A percentile compares a stretch with the other conserved stretches of the same genome.
These are phyloP conservation scores for Spongospora subterranea DNA, from an alignment of 208 protist species.

Conservation along the genomic window DNA sequence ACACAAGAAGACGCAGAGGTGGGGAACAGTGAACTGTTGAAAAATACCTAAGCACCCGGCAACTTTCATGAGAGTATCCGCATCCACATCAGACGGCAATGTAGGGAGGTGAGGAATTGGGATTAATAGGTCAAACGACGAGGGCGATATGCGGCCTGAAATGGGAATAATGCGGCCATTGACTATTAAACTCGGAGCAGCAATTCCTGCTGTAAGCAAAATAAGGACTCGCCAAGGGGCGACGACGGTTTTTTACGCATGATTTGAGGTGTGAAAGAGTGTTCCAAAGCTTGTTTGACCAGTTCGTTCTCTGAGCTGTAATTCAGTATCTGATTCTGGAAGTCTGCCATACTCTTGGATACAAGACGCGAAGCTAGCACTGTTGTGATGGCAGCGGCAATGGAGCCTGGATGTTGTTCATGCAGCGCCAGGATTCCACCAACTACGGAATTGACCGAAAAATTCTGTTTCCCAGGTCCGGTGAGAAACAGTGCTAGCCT, in stretches of 20 bases:
- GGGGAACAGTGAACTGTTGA: too few relatives aligned
- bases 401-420: too few relatives aligned
- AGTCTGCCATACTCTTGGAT: too few relatives aligned
- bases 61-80: not conserved
- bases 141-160: not conserved
- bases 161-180: not conserved
- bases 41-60: not conserved
- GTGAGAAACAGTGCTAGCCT: not conserved
- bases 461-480: too few relatives aligned
- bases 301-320: too few relatives aligned
- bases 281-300: not conserved
- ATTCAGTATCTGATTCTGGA: too few relatives aligned
- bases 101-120: not conserved
- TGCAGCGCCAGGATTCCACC: too few relatives aligned
- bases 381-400: too few relatives aligned
- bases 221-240: not conserved
- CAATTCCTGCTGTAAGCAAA: not conserved
- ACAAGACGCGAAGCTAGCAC: too few relatives aligned
- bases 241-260: not conserved
- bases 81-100: not conserved
- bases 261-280: not conserved
- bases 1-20: too few relatives aligned
- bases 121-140: not conserved
- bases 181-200: not conserved
- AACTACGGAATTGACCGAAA: too few relatives aligned